These are phyloP conservation scores for Ganoderma lingzhi DNA, from an alignment of 1,284 basidiomycete species.

Conservation along the genomic window DNA sequence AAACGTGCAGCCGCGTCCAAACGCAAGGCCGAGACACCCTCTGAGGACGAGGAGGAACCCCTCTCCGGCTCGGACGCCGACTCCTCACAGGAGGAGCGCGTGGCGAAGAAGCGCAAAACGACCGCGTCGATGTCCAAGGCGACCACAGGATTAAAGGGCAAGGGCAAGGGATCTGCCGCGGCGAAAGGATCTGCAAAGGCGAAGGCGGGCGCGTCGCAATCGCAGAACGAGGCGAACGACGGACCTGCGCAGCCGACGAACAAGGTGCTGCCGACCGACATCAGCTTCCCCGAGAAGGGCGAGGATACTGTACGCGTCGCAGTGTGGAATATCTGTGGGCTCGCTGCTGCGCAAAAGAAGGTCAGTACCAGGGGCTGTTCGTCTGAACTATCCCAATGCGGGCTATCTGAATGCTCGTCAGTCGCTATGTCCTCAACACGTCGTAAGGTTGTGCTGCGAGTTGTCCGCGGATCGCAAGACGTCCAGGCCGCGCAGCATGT, in stretches of 20 bases:
- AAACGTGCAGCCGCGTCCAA: constrained; percentile 41
- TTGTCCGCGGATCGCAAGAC: not conserved
- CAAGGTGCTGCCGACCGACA: constrained; percentile 70
- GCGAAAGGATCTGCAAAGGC: not conserved
- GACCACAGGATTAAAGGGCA: constrained; percentile 3
- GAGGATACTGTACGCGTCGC: constrained; percentile 63
- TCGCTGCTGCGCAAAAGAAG: constrained; percentile 77
- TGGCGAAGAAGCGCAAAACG: constrained; percentile 32
- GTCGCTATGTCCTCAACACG: not conserved
- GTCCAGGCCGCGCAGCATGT: not conserved
- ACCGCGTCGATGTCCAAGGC: constrained; percentile 6
- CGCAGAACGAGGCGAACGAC: constrained; percentile 24
- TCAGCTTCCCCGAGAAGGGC: constrained; percentile 62
- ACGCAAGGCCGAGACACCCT: constrained; percentile 34
- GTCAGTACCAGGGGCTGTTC: constrained; percentile 43
- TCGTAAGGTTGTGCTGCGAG: not conserved
- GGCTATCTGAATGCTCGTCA: not conserved
- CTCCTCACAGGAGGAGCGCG: constrained; percentile 17
- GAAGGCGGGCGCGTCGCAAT: not conserved
- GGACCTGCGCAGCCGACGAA: constrained; percentile 69
- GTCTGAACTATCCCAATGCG: not conserved
- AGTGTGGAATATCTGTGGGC: constrained; percentile 80
- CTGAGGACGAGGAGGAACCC: constrained; percentile 7
- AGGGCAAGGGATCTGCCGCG: constrained; percentile 1
- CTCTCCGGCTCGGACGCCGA: constrained; percentile 17